A percentile compares a stretch with the other conserved stretches of the same genome.
Conservation (phyloP, 1,139 yeast genomes). For the Neolecta irregularis region DNA sequence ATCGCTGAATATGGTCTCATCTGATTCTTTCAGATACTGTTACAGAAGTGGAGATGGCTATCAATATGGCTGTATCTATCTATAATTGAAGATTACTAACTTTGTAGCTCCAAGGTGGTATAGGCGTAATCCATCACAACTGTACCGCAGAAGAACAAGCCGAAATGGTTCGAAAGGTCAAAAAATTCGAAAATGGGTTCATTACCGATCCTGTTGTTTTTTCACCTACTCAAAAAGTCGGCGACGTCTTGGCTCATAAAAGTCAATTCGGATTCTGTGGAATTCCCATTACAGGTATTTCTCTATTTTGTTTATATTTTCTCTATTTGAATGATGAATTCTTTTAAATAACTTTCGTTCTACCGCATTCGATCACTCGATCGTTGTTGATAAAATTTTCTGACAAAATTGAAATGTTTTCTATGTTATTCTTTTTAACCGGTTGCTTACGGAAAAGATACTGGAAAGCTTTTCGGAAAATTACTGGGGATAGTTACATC, state of each 20-base stretch:
- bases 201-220: constrained; percentile 88
- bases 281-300: constrained; percentile 96
- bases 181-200: constrained; percentile 94
- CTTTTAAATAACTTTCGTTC: constrained; percentile 90
- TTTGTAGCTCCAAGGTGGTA: constrained; percentile 92
- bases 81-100: too few species aligned
- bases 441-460: constrained; percentile 51
- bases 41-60: constrained; percentile 95
- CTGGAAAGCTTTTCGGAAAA: constrained; percentile 77
- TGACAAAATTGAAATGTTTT: constrained; percentile 21
- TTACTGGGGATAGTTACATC: constrained; percentile 90
- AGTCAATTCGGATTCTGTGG: constrained; percentile 78
- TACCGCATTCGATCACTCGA: constrained; percentile 95
- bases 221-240: constrained; percentile 59
- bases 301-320: constrained; percentile 1
- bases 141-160: constrained; percentile 96
- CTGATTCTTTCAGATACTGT: too few species aligned
- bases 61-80: constrained; percentile 99
- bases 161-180: constrained; percentile 91
- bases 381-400: constrained; percentile 64
- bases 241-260: constrained; percentile 62
- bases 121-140: constrained; percentile 97
- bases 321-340: constrained; percentile 35
- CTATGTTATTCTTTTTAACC: constrained; percentile 7
- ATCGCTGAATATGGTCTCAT: too few species aligned